phyloP scores from a whole-genome alignment of 2,329 filamentous ascomycete species.

The Geoglossum cookeanum region DNA sequence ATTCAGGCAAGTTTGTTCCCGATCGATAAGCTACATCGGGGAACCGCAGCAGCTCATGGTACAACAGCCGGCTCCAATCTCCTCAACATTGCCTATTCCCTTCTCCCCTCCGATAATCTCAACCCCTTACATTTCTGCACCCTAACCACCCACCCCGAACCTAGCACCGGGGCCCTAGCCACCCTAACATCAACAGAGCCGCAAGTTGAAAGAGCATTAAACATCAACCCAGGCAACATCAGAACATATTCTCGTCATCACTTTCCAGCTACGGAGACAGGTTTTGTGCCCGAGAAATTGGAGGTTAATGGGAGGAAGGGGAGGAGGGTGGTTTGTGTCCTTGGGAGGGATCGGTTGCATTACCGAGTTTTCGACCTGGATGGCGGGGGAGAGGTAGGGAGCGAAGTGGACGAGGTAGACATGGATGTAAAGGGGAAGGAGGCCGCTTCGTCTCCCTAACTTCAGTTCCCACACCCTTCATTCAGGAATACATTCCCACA shows the following conservation, averaged over 20 bases:
- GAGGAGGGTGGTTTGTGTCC: conserved; percentile 32
- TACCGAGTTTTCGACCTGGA: conserved; percentile 39
- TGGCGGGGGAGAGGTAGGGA: conserved; percentile 19
- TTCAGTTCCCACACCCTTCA: too few species aligned
- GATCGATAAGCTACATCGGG: not conserved
- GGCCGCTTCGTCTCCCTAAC: too few species aligned
- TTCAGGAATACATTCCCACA: too few species aligned
- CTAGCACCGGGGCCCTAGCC: not conserved
- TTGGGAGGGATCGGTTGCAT: conserved; percentile 32
- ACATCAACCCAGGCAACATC: conserved; percentile 11
- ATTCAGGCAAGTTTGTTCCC: conserved; percentile 9
- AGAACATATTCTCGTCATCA: not conserved
- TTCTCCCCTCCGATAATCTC: not conserved
- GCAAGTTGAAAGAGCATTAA: conserved; percentile 10
- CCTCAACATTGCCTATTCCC: conserved; percentile 1
- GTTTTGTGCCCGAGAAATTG: conserved; percentile 29
- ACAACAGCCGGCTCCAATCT: conserved; percentile 1
- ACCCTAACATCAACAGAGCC: not conserved
- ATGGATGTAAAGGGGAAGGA: too few species aligned
- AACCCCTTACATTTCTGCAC: not conserved
- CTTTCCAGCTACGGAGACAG: not conserved
- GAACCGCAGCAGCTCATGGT: not conserved
- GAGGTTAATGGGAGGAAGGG: conserved; percentile 36
- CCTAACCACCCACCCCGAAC: not conserved
- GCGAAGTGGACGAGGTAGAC: not conserved